phyloP scores from a whole-genome alignment of 352 stramenopile species.

The Pythium periplocum region DNA sequence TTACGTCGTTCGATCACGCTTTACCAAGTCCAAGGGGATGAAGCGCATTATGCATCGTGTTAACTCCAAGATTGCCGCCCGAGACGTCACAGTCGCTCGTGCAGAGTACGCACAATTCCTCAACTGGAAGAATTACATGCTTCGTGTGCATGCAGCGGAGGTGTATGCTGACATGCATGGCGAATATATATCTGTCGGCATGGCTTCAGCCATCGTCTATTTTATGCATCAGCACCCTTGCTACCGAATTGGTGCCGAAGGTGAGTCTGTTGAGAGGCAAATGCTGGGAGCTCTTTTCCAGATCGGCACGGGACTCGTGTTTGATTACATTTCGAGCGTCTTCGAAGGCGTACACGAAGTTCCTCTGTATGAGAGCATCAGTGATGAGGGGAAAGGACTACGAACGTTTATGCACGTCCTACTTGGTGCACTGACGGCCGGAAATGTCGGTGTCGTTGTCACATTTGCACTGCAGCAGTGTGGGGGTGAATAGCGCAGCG shows the following conservation, averaged over 20 bases:
- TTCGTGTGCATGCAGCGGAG: conserved; percentile 33
- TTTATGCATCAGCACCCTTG: conserved; percentile 20
- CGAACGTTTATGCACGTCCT: conserved; percentile 21
- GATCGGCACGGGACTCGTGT: conserved; percentile 18
- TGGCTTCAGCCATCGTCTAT: conserved; percentile 20
- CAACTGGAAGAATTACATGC: conserved; percentile 30
- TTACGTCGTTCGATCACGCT: conserved; percentile 14
- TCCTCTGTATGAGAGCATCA: conserved; percentile 28
- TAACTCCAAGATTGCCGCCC: conserved; percentile 23
- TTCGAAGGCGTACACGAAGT: conserved; percentile 34
- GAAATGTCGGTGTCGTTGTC: conserved; percentile 24
- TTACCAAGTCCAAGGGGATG: conserved; percentile 22
- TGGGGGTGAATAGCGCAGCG: too few relatives aligned
- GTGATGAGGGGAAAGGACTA: conserved; percentile 19
- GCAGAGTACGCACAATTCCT: conserved; percentile 30
- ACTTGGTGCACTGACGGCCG: conserved; percentile 15
- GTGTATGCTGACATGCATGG: conserved; percentile 47
- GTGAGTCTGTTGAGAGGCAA: not conserved
- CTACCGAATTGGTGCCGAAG: conserved; percentile 11
- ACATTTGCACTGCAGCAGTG: conserved; percentile 2
- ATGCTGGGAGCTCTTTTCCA: conserved; percentile 12
- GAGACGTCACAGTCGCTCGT: conserved; percentile 17
- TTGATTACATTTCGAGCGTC: conserved; percentile 28
- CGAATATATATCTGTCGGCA: conserved; percentile 42
- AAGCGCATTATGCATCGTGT: conserved; percentile 25